Evolutionary conservation across 768 basidiomycete genomes (phyloP), one percentile per base, ranked within the genome.

Genomic region (Rhodotorula diobovata): DNA sequence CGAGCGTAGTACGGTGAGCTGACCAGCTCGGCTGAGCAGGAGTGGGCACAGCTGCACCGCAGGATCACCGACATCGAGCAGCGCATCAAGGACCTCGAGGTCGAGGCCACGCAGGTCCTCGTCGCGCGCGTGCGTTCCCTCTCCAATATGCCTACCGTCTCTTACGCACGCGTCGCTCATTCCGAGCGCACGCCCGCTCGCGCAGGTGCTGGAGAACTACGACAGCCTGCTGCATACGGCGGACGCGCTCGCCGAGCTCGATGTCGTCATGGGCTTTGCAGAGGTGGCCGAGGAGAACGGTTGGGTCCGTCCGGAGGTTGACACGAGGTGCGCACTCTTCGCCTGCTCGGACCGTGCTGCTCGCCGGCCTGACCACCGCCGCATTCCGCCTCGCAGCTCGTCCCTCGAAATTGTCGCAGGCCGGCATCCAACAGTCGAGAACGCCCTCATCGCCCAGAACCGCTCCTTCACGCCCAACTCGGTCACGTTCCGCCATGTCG

Each of bases 351-450:
- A 15, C 18, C 41, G 10, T 41, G 10, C 41, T 7, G 2, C 30
- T 32, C 34, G 0, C 25, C 56, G 14, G 10, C 9, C 23, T 16
- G 25, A 4, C 1, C 35, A 10, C 43, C 50, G 30, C 37, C 55
- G 32, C 4, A 34, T 35, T 5, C 41, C 20, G 16, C 21, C n/a
- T 54, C 41, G 9, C 65, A 88, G 87, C 30, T 81, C 82, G 63
- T 83, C 84, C 0, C 89, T 90, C 76, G 80, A 87, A 20, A 87
- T 96, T 41, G 81, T 82, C 16, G 87, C 90, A 75, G 94, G 93
- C 28, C 87, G 94, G 35, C 94, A 98, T 82, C 93, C 93, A 0
- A 89, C 91, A 2, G 94, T 98, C 20, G 95, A 97, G 81, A 84
- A 91, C 11, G 91, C 92, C 23, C 84, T 98, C 9, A 82, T 93